Percentiles rank a stretch among this genome's conserved stretches.
These are phyloP conservation scores for Drechslera avenae DNA, from an alignment of 2,329 filamentous ascomycete genomes.

Conservation along the genomic window DNA sequence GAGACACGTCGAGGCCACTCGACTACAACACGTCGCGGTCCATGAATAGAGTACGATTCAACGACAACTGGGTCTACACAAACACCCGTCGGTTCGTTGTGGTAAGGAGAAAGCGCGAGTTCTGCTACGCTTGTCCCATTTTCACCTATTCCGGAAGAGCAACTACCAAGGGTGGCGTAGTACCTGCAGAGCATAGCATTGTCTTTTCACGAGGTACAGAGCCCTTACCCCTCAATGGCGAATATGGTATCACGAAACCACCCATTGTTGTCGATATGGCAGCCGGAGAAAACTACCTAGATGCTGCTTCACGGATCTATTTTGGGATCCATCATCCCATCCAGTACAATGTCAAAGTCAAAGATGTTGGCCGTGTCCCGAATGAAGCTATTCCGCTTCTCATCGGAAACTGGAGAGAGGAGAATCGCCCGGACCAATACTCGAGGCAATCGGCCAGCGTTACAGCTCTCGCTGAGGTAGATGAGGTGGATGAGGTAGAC, in stretches of 20 bases:
- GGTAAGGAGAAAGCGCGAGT: conserved; percentile 7
- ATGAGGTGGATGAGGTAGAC: no score
- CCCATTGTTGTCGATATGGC: no score
- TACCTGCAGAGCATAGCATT: conserved; percentile 1
- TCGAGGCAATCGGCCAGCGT: no score
- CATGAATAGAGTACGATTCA: background rate
- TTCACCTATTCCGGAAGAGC: conserved; percentile 1
- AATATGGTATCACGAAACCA: no score
- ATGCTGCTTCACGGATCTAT: background rate
- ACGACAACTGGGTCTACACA: conserved; percentile 8
- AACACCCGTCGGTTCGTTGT: conserved; percentile 25
- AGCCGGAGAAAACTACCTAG: background rate
- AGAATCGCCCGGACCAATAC: background rate
- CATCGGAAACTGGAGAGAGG: conserved; percentile 6
- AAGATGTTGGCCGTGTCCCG: background rate
- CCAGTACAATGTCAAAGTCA: conserved; percentile 7
- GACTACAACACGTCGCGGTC: conserved; percentile 13
- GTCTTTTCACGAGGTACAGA: background rate
- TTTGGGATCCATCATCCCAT: conserved; percentile 11
- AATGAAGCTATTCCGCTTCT: background rate
- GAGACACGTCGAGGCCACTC: background rate
- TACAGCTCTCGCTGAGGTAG: no score
- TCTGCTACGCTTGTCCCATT: conserved; percentile 15
- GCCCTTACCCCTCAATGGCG: background rate
- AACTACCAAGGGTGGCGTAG: background rate